Evolutionary conservation across 306 rosid species (phyloP).

Genomic region (Castanea sativa): DNA sequence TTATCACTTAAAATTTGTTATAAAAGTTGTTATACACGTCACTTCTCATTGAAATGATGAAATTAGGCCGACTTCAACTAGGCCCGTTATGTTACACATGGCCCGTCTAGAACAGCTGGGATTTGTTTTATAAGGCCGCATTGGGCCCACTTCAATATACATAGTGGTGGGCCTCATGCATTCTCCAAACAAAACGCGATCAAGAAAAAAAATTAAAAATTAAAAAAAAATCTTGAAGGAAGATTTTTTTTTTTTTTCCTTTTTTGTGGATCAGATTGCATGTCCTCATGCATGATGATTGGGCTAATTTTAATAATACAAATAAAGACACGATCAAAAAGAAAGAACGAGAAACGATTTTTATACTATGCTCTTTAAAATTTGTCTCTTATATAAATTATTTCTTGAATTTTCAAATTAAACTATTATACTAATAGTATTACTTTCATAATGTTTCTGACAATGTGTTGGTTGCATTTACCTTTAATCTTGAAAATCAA

Average conservation of each 20-base stretch:
- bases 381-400: not conserved
- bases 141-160: too few relatives aligned
- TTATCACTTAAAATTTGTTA: accelerated
- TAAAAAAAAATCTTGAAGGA: not conserved
- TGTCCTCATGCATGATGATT: not conserved
- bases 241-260: not conserved
- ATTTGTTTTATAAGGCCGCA: too few relatives aligned
- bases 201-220: not conserved
- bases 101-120: too few relatives aligned
- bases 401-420: not conserved
- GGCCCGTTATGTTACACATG: too few relatives aligned
- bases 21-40: too few relatives aligned
- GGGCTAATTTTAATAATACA: not conserved
- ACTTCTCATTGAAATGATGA: too few relatives aligned
- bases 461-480: too few relatives aligned
- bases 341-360: not conserved
- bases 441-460: too few relatives aligned
- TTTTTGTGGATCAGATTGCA: not conserved
- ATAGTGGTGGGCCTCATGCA: too few relatives aligned
- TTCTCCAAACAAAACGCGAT: not conserved
- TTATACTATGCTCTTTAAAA: not conserved
- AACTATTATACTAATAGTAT: too few relatives aligned
- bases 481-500: too few relatives aligned
- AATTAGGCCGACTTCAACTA: too few relatives aligned
- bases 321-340: not conserved